These are phyloP conservation scores for Bipolaris zeicola DNA, from an alignment of 2,329 filamentous ascomycete species.

Conservation along the genomic window DNA sequence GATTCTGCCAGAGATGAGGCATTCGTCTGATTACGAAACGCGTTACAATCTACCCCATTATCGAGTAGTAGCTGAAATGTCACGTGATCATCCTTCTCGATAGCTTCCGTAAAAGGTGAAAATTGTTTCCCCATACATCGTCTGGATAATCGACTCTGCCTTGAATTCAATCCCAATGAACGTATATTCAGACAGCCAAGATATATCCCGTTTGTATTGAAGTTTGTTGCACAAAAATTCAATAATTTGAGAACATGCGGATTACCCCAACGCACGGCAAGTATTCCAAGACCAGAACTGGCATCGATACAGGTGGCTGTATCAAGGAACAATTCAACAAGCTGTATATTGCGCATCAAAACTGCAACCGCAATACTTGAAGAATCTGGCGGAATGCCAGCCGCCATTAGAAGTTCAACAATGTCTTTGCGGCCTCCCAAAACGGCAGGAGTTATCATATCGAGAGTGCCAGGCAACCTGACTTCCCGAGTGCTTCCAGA, in stretches of 20 bases:
- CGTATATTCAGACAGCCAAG: no score
- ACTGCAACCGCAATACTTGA: not conserved
- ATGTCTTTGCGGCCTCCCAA: not conserved
- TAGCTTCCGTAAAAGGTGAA: not conserved
- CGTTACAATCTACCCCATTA: not conserved
- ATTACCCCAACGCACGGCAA: not conserved
- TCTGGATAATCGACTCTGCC: no score
- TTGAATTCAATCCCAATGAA: no score
- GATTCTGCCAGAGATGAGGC: not conserved
- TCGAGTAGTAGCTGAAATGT: not conserved
- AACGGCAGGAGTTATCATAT: not conserved
- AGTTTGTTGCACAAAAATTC: no score
- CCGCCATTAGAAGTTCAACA: not conserved
- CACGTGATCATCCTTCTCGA: not conserved
- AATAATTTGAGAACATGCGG: not conserved
- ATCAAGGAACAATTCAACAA: not conserved
- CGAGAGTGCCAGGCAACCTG: no score
- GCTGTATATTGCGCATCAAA: not conserved
- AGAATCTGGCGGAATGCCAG: not conserved
- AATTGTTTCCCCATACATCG: no score
- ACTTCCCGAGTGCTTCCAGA: no score
- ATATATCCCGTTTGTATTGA: no score
- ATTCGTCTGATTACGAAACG: accelerated
- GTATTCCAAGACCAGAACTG: not conserved
- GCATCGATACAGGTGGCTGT: not conserved